A percentile compares a stretch with the other conserved stretches of the same genome.
Conservation (phyloP, 805 yeast genomes). For the Pichia sporocuriosa region DNA sequence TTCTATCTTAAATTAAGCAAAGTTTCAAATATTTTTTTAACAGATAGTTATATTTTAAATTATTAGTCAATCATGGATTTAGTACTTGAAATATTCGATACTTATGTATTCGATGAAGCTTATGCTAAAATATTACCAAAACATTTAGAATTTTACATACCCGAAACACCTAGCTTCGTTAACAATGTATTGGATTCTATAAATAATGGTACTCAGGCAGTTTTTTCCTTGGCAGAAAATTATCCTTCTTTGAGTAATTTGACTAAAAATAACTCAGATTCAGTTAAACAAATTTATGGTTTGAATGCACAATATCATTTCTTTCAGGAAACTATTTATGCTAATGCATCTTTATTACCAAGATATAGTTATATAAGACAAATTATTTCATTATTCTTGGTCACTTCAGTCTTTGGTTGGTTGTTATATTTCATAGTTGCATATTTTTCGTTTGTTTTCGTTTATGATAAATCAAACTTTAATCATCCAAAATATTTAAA, state of each 20-base stretch:
- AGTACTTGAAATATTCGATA: constrained; percentile 74
- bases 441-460: constrained; percentile 62
- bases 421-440: constrained; percentile 72
- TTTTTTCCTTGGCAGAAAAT: constrained; percentile 14
- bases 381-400: constrained; percentile 51
- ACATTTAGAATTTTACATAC: constrained; percentile 33
- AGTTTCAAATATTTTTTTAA: not conserved
- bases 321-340: constrained; percentile 48
- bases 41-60: not conserved
- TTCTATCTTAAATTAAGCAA: not conserved
- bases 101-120: constrained; percentile 62
- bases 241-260: not conserved
- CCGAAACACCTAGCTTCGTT: constrained; percentile 24
- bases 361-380: constrained; percentile 75
- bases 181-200: constrained; percentile 18
- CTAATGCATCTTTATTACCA: constrained; percentile 60
- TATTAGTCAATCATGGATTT: constrained; percentile 64
- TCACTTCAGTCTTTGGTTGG: constrained; percentile 84
- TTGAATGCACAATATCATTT: constrained; percentile 41
- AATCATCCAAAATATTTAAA: constrained; percentile 94
- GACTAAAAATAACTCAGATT: not conserved
- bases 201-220: constrained; percentile 21
- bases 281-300: constrained; percentile 35
- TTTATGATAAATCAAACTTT: constrained; percentile 84
- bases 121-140: constrained; percentile 68